A percentile compares a stretch with the other conserved stretches of the same genome.
These are phyloP conservation scores for Aspergillus hiratsukae DNA, from an alignment of 2,329 filamentous ascomycete species.

Conservation along the genomic window DNA sequence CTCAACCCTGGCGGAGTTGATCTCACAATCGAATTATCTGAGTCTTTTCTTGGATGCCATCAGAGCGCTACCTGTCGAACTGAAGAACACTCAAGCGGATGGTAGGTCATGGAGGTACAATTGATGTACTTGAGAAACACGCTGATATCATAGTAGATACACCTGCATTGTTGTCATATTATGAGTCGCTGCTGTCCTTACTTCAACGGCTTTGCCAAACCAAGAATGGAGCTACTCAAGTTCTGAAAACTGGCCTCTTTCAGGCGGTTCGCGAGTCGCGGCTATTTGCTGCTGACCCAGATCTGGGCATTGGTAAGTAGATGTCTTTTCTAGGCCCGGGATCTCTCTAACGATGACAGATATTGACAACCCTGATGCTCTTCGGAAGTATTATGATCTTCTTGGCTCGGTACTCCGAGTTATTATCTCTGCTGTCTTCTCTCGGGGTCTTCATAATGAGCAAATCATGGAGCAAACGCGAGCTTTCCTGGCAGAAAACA, in stretches of 20 bases:
- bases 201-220: constrained; percentile 81
- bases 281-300: constrained; percentile 87
- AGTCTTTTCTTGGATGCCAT: constrained; percentile 86
- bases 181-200: constrained; percentile 73
- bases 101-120: constrained; percentile 45
- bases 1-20: constrained; percentile 69
- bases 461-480: constrained; percentile 68
- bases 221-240: constrained; percentile 73
- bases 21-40: constrained; percentile 85
- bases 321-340: not conserved
- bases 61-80: constrained; percentile 69
- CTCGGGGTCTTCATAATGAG: constrained; percentile 74
- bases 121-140: not conserved
- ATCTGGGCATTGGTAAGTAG: constrained; percentile 68
- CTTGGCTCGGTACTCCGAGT: constrained; percentile 77
- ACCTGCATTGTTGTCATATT: constrained; percentile 53
- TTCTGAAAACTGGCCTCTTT: constrained; percentile 88
- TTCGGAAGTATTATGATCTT: constrained; percentile 78
- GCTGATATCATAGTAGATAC: constrained; percentile 43
- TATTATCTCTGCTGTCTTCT: constrained; percentile 74
- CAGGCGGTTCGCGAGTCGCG: constrained; percentile 72
- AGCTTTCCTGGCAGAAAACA: constrained; percentile 75
- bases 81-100: constrained; percentile 53
- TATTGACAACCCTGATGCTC: constrained; percentile 62
- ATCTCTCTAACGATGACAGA: constrained; percentile 40